These are phyloP conservation scores for Pseudogymnoascus sp. DNA, from an alignment of 2,329 filamentous ascomycete genomes.

Conservation along the genomic window DNA sequence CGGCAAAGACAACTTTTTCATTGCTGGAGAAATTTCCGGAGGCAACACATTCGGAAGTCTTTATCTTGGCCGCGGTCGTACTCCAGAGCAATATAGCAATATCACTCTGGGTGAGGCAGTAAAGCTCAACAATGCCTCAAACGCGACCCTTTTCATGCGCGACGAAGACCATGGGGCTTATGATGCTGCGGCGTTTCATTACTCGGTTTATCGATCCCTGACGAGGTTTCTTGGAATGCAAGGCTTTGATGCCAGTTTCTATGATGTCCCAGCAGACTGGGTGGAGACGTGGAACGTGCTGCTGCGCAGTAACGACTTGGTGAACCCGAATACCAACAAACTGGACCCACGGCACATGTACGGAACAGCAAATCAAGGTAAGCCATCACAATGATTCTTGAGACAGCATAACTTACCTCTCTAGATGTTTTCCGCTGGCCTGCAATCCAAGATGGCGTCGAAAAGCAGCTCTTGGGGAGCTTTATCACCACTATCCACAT, in stretches of 20 bases:
- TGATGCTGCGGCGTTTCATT: conserved; percentile 55
- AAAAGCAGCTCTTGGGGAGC: conserved; percentile 50
- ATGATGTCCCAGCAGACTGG: conserved; percentile 45
- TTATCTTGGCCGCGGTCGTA: conserved; percentile 53
- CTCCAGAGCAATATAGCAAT: conserved; percentile 39
- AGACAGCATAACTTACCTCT: conserved; percentile 47
- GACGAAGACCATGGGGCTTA: conserved; percentile 45
- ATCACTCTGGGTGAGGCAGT: conserved; percentile 6
- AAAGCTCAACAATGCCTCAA: conserved; percentile 11
- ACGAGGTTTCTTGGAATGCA: conserved; percentile 54
- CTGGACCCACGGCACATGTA: conserved; percentile 60
- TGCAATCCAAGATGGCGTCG: conserved; percentile 46
- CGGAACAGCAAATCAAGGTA: conserved; percentile 48
- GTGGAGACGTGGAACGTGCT: conserved; percentile 46
- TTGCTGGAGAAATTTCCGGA: conserved; percentile 56
- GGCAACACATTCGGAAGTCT: conserved; percentile 53
- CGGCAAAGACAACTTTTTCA: conserved; percentile 57
- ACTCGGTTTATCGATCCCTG: conserved; percentile 54
- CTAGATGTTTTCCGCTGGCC: conserved; percentile 60
- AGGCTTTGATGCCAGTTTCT: conserved; percentile 28
- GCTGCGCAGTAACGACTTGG: conserved; percentile 49
- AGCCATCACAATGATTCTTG: conserved; percentile 26
- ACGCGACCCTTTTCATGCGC: conserved; percentile 32
- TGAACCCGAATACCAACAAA: conserved; percentile 51
- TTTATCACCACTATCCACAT: conserved; percentile 53